A percentile compares a stretch with the other conserved stretches of the same genome.
phyloP scores from a whole-genome alignment of 441 rosid species.

The Theobroma grandiflorum region DNA sequence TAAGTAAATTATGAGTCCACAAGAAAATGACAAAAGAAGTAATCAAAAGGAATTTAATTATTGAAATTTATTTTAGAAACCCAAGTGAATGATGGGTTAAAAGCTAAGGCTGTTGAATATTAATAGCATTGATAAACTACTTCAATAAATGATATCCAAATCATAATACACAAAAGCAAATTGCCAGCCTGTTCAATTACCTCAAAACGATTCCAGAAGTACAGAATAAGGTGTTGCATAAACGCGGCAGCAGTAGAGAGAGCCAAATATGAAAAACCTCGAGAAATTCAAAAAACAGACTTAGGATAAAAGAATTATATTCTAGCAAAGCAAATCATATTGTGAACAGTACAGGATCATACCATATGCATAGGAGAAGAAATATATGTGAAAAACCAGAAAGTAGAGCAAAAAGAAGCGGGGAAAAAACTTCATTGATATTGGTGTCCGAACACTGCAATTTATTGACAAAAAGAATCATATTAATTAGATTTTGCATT shows the following conservation, averaged over 20 bases:
- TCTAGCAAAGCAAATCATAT: constrained; percentile 10
- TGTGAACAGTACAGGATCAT: constrained; percentile 29
- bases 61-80: background rate
- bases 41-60: background rate
- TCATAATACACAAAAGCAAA: constrained; percentile 3
- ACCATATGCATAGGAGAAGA: constrained; percentile 96
- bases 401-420: constrained; percentile 97
- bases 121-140: background rate
- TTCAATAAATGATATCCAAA: background rate
- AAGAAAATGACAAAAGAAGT: background rate
- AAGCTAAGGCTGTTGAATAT: background rate
- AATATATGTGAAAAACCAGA: constrained; percentile 96
- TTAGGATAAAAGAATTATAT: background rate
- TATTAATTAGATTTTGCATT: constrained; percentile 25
- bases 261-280: constrained; percentile 96
- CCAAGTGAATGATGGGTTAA: background rate
- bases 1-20: background rate
- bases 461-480: constrained; percentile 27
- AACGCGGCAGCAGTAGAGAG: constrained; percentile 85
- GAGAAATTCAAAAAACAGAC: constrained; percentile 4
- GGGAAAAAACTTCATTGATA: constrained; percentile 99
- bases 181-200: constrained; percentile 42
- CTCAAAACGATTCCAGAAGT: constrained; percentile 99
- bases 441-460: constrained; percentile 96
- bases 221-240: constrained; percentile 92